These are phyloP conservation scores for Chaetomiaceae sp. DNA, from an alignment of 2,329 filamentous ascomycete species.

Conservation along the genomic window DNA sequence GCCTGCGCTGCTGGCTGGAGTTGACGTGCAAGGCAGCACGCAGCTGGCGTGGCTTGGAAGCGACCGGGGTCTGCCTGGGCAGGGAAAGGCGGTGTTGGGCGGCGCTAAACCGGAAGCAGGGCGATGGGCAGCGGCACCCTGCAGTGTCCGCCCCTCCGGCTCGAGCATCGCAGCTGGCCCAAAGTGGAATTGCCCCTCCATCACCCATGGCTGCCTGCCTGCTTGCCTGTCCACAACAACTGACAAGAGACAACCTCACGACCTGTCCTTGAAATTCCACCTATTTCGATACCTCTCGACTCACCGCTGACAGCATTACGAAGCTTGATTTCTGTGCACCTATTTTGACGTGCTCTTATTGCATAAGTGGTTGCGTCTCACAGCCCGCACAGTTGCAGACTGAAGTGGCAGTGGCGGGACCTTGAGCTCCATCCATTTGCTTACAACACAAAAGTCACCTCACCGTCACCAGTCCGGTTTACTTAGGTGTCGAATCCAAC, in stretches of 20 bases:
- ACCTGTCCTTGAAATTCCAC: conserved; percentile 5
- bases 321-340: not conserved
- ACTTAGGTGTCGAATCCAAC: no score
- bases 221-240: no score
- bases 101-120: conserved; percentile 20
- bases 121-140: not conserved
- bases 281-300: not conserved
- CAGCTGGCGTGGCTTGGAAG: conserved; percentile 32
- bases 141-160: no score
- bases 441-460: no score
- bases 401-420: no score
- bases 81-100: conserved; percentile 21
- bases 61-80: conserved; percentile 16
- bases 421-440: no score
- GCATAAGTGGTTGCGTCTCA: no score
- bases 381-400: no score
- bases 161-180: not conserved
- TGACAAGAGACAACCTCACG: not conserved
- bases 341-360: not conserved
- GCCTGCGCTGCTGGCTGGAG: conserved; percentile 10
- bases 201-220: no score
- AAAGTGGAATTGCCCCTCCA: conserved; percentile 23
- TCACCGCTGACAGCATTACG: not conserved
- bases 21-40: conserved; percentile 30
- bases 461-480: no score